phyloP scores from a whole-genome alignment of 495 filamentous ascomycete genomes.

The Hypoxylon crocopeplum region DNA sequence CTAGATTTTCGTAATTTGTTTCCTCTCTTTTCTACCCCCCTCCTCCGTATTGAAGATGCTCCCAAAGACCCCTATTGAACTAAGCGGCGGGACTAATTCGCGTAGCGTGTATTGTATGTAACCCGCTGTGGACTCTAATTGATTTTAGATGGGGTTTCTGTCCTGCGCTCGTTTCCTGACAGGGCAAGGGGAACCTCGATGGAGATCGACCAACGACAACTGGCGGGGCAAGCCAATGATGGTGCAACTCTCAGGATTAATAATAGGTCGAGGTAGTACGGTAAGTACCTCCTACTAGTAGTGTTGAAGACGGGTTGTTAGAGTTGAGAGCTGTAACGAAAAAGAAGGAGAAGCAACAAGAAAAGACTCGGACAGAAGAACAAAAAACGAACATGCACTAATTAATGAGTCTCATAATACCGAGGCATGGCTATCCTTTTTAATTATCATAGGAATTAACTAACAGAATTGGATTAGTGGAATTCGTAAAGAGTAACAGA shows the following conservation, averaged over 20 bases:
- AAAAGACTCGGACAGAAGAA: conserved; percentile 1
- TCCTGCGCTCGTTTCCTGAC: conserved; percentile 32
- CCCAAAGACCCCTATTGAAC: conserved; percentile 25
- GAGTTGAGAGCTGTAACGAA: conserved; percentile 1
- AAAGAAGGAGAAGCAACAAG: background rate
- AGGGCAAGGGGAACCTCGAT: conserved; percentile 27
- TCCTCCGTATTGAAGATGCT: conserved; percentile 1
- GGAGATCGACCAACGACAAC: conserved; percentile 24
- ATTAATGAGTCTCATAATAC: conserved; percentile 22
- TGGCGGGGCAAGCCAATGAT: conserved; percentile 11
- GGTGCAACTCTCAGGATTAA: conserved; percentile 16
- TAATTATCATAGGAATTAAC: conserved; percentile 7
- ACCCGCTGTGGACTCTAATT: conserved; percentile 30
- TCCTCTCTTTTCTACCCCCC: background rate
- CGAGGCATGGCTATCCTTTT: conserved; percentile 27
- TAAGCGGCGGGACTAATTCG: conserved; percentile 24
- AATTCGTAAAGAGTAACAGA: conserved; percentile 18
- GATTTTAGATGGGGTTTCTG: conserved; percentile 26
- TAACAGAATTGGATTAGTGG: conserved; percentile 15
- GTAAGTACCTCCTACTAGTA: too few species aligned
- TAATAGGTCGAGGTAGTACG: too few species aligned
- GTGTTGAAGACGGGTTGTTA: conserved; percentile 8
- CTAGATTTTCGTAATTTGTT: conserved; percentile 16
- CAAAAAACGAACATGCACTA: conserved; percentile 10
- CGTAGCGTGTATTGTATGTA: conserved; percentile 1